Evolutionary conservation across 2,329 filamentous ascomycete genomes (phyloP).

Genomic region (Ophiognomonia clavigignenti-juglandacearum): DNA sequence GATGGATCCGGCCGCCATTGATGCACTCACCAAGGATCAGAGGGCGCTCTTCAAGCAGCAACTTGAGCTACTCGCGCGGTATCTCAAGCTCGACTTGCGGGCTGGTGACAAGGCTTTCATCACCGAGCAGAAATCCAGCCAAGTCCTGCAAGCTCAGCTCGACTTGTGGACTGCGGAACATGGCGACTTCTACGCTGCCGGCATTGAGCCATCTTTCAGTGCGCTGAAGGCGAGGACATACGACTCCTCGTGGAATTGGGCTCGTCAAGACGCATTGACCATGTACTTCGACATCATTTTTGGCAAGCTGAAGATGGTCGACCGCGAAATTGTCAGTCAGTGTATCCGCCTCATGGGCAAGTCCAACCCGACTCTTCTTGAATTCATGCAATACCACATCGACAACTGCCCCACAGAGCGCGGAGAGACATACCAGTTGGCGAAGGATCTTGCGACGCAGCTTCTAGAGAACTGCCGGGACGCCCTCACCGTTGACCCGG

Average conservation of each 20-base stretch:
- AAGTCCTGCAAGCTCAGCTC: slow-evolving; percentile 84
- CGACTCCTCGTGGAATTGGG: slow-evolving; percentile 99
- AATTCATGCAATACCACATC: slow-evolving; percentile 99
- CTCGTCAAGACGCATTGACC: slow-evolving; percentile 89
- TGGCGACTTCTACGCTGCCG: slow-evolving; percentile 90
- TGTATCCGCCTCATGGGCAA: slow-evolving; percentile 99
- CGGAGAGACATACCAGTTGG: slow-evolving; percentile 96
- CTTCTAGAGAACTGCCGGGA: slow-evolving; percentile 98
- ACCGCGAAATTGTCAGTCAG: slow-evolving; percentile 96
- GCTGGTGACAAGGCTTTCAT: slow-evolving; percentile 94
- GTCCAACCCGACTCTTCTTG: slow-evolving; percentile 88
- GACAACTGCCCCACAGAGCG: slow-evolving; percentile 96
- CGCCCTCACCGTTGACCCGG: slow-evolving; percentile 74
- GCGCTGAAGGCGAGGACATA: slow-evolving; percentile 92
- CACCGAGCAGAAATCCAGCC: slow-evolving; percentile 76
- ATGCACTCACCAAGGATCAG: slow-evolving; percentile 96
- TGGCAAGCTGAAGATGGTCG: slow-evolving; percentile 84
- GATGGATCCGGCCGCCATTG: slow-evolving; percentile 97
- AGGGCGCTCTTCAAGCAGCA: slow-evolving; percentile 96
- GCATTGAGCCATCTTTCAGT: slow-evolving; percentile 92
- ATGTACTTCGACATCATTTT: slow-evolving; percentile 99
- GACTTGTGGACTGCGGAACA: slow-evolving; percentile 95
- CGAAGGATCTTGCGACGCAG: slow-evolving; percentile 87
- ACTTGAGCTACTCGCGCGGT: slow-evolving; percentile 88
- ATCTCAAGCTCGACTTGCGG: slow-evolving; percentile 94